A percentile compares a stretch with the other conserved stretches of the same genome.
phyloP scores from a whole-genome alignment of 2,329 filamentous ascomycete species.

The Cucurbitaria berberidis region DNA sequence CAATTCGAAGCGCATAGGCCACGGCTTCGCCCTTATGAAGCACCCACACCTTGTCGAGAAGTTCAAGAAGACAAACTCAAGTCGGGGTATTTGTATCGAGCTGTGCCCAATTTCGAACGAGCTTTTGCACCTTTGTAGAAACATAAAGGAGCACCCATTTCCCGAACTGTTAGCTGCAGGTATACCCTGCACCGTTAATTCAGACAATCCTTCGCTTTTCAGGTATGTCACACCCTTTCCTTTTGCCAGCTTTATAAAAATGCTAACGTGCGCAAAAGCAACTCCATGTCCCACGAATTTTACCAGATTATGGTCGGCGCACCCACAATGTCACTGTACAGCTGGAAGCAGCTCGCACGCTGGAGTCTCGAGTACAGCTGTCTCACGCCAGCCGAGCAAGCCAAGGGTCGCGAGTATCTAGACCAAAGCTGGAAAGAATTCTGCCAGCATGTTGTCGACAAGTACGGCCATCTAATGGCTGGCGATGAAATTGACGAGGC shows the following conservation, averaged over 20 bases:
- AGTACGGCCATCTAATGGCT: conserved; percentile 32
- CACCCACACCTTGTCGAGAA: conserved; percentile 68
- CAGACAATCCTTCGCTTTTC: conserved; percentile 77
- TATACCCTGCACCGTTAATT: conserved; percentile 75
- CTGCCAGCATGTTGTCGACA: conserved; percentile 58
- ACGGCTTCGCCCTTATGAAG: conserved; percentile 72
- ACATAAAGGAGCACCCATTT: conserved; percentile 69
- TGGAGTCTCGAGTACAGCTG: conserved; percentile 57
- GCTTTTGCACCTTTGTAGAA: conserved; percentile 71
- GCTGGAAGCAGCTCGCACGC: conserved; percentile 68
- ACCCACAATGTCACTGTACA: conserved; percentile 68
- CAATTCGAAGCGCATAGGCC: conserved; percentile 72
- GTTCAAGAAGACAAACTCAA: conserved; percentile 55
- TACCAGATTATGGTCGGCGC: conserved; percentile 77
- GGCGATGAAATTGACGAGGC: conserved; percentile 9
- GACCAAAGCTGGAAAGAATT: conserved; percentile 64
- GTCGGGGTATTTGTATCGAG: conserved; percentile 68
- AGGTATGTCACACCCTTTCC: conserved; percentile 51
- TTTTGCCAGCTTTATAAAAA: not conserved
- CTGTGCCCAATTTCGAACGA: conserved; percentile 80
- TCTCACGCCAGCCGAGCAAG: conserved; percentile 48
- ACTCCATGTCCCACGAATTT: conserved; percentile 75
- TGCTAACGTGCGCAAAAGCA: conserved; percentile 54
- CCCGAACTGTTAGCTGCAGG: conserved; percentile 73
- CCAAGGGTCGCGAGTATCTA: conserved; percentile 56